phyloP scores from a whole-genome alignment of 495 filamentous ascomycete genomes.

The Pyrenula massariospora region DNA sequence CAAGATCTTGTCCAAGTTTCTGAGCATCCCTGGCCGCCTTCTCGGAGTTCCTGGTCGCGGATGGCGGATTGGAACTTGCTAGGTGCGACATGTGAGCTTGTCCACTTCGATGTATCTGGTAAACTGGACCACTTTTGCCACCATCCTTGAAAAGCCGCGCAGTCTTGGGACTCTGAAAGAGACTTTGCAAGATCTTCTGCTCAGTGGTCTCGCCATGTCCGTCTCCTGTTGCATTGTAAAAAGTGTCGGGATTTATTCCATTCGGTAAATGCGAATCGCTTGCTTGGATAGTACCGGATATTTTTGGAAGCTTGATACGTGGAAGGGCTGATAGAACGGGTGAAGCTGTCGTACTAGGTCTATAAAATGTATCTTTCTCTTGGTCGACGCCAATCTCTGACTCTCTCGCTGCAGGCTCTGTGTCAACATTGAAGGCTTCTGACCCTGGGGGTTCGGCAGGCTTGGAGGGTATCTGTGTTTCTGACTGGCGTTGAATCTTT shows the following conservation, averaged over 20 bases:
- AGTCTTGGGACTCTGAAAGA: slow-evolving; percentile 9
- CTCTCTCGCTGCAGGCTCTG: slow-evolving; percentile 3
- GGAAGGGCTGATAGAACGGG: slow-evolving; percentile 43
- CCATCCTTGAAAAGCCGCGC: slow-evolving; percentile 3
- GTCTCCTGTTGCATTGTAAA: slow-evolving; percentile 25
- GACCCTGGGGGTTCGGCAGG: slow-evolving; percentile 23
- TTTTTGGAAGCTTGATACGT: slow-evolving; percentile 45
- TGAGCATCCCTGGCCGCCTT: slow-evolving; percentile 5
- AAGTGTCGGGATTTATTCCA: slow-evolving; percentile 46
- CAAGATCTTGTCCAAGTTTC: slow-evolving; percentile 20
- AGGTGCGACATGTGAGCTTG: neutral
- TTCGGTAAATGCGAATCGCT: slow-evolving; percentile 18
- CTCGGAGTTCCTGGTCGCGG: neutral
- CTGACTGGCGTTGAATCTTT: slow-evolving; percentile 36
- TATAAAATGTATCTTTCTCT: slow-evolving; percentile 49
- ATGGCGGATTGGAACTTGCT: neutral
- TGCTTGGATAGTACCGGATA: slow-evolving; percentile 31
- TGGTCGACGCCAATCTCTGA: slow-evolving; percentile 25
- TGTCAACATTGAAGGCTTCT: slow-evolving; percentile 14
- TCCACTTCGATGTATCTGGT: no score
- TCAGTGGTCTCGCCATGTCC: neutral
- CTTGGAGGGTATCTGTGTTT: slow-evolving; percentile 41
- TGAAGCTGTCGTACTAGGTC: slow-evolving; percentile 29
- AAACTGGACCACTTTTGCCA: neutral
- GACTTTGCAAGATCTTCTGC: slow-evolving; percentile 8